Conservation (phyloP, 2,329 filamentous ascomycete genomes). For the Talaromyces verruculosus region DNA sequence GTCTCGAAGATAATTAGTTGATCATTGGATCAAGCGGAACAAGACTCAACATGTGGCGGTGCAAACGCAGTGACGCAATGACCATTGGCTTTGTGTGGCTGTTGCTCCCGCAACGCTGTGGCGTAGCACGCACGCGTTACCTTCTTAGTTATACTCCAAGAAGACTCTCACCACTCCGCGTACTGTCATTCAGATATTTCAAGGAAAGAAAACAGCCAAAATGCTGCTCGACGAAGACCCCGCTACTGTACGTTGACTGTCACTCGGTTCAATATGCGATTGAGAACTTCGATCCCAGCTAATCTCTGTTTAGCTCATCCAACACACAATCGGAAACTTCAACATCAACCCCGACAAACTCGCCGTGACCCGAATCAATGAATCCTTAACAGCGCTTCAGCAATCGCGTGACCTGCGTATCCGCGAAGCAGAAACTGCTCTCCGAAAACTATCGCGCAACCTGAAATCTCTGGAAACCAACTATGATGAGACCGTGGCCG, state of each 20-base stretch:
- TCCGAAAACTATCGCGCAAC: constrained; percentile 72
- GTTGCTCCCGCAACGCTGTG: constrained; percentile 42
- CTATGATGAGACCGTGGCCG: constrained; percentile 70
- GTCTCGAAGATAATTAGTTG: not conserved
- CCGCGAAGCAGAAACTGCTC: constrained; percentile 64
- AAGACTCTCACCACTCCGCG: not conserved
- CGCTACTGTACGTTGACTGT: constrained; percentile 63
- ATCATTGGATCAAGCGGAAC: constrained; percentile 1
- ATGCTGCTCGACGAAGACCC: constrained; percentile 97
- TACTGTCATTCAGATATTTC: not conserved
- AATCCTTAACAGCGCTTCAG: constrained; percentile 79
- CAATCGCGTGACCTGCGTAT: constrained; percentile 78
- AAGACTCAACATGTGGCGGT: constrained; percentile 37
- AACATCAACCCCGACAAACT: constrained; percentile 86
- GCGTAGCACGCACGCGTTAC: constrained; percentile 11
- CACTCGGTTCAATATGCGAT: too few relatives aligned
- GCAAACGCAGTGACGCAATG: constrained; percentile 24
- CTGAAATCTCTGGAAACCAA: constrained; percentile 73
- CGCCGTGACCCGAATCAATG: constrained; percentile 77
- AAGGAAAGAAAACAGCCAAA: constrained; percentile 41
- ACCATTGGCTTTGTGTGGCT: constrained; percentile 29
- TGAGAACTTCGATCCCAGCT: not conserved
- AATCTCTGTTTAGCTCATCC: constrained; percentile 66
- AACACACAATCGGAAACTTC: constrained; percentile 91
- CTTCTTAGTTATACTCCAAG: not conserved